These are phyloP conservation scores for Leccinum disarticulatum DNA, from an alignment of 768 basidiomycete genomes.

Conservation along the genomic window DNA sequence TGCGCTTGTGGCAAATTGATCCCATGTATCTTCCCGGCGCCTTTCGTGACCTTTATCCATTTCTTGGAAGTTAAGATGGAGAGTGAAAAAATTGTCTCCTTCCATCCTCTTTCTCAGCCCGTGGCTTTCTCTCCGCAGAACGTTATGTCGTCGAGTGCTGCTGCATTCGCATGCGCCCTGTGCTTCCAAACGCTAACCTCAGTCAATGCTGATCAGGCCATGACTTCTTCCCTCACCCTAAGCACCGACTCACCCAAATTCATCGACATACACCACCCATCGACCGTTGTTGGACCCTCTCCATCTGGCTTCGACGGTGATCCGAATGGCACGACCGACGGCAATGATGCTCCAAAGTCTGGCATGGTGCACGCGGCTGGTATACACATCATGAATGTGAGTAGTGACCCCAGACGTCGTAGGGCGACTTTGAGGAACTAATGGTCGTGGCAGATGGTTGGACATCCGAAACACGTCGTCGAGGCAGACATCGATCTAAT, in stretches of 20 bases:
- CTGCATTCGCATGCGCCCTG: constrained; percentile 1
- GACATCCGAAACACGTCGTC: constrained; percentile 90
- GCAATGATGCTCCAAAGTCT: background rate
- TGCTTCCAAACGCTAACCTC: constrained; percentile 1
- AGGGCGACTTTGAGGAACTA: background rate
- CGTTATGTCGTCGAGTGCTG: background rate
- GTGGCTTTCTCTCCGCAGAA: constrained; percentile 7
- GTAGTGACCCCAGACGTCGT: constrained; percentile 15
- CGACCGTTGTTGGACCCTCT: background rate
- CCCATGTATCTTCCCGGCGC: constrained; percentile 83
- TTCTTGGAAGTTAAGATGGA: constrained; percentile 95
- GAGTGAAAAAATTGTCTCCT: constrained; percentile 57
- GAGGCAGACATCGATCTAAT: constrained; percentile 88
- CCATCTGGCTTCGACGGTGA: background rate
- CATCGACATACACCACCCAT: background rate
- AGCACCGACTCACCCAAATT: background rate
- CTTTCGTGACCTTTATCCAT: constrained; percentile 89
- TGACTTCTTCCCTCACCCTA: background rate
- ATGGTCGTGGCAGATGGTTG: constrained; percentile 62
- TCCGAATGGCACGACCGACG: background rate
- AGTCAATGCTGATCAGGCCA: background rate
- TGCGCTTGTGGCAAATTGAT: constrained; percentile 92
- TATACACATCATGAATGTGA: constrained; percentile 83
- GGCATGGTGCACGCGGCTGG: constrained; percentile 67
- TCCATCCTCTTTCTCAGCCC: background rate